Evolutionary conservation across 805 yeast genomes (phyloP).

Genomic region (Candida ulmi): DNA sequence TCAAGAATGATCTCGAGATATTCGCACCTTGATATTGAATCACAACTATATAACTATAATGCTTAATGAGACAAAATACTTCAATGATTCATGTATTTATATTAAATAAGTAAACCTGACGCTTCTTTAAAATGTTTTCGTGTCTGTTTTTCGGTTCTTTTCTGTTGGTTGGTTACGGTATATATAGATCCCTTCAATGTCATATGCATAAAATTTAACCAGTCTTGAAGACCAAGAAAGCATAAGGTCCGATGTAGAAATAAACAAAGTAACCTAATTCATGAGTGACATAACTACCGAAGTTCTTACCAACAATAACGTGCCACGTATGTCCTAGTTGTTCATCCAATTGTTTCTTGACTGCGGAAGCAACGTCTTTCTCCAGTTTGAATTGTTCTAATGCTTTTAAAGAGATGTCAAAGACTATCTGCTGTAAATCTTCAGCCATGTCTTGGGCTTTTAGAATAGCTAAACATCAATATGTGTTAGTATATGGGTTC

Average conservation of each 20-base stretch:
- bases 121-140: too few relatives aligned
- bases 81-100: too few relatives aligned
- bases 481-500: not conserved
- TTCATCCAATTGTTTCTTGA: conserved; percentile 62
- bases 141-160: too few relatives aligned
- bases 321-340: conserved; percentile 73
- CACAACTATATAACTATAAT: too few relatives aligned
- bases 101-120: too few relatives aligned
- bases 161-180: too few relatives aligned
- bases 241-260: conserved; percentile 63
- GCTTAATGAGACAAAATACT: too few relatives aligned
- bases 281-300: conserved; percentile 77
- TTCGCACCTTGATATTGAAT: too few relatives aligned
- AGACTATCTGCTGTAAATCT: conserved; percentile 45
- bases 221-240: conserved; percentile 66
- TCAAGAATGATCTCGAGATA: conserved; percentile 1
- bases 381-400: conserved; percentile 38
- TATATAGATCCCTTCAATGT: too few relatives aligned
- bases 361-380: conserved; percentile 58
- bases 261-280: conserved; percentile 69
- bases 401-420: conserved; percentile 42
- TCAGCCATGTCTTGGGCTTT: conserved; percentile 29
- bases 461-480: conserved; percentile 12
- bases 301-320: conserved; percentile 72
- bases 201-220: conserved; percentile 29